Base-by-base conservation (phyloP, 2,329 filamentous ascomycete species). In the Cercospora beticola region DNA sequence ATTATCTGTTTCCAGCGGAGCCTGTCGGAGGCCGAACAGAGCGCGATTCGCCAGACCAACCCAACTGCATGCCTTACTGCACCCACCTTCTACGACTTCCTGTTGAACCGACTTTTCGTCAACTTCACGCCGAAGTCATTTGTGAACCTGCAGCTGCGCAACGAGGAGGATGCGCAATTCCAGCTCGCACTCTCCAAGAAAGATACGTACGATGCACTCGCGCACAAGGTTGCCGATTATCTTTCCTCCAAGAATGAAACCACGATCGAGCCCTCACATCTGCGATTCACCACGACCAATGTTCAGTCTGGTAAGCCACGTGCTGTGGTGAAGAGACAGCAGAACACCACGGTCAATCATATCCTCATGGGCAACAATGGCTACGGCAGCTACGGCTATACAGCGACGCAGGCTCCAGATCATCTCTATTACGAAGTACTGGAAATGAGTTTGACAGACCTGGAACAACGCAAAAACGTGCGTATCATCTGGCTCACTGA, bases 1-100 rank as follows among this genome's bases (percentile, higher is more conserved):
- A 97, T 99, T 73, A 89, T 99, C 66, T 97, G 94, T 77, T 97
- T 98, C 82, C 95, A 99, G 79, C 87, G 88, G 68, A 83, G 86
- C 28, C 81, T 87, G 40, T 80, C 79, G 28, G 84, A 86, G 21
- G 65, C 68, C 2, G 76, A 78, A 60, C 66, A 67, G 1, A 65
- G 58, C 9, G 73, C 74, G 16, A 66, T 78, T 18, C 66, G 70
- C 43, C 73, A 77, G 59, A 75, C 65, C 14, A 76, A 75, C 26
- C 76, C 76, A 1, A 72, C 73, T 4, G 75, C 75, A 4, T 73
- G 71, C 52, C 64, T 78, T 3, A 73, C 67, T 28, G 76, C 77
- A 7, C 72, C 73, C 18, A 65, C 69, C 61, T 98, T 93, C 80
- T 99, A 99, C 79, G 95, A 99, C 76, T 97, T 96, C 79, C 86